These are phyloP conservation scores for Cinchona pubescens DNA, from an alignment of 257 asterid species.

Conservation along the genomic window DNA sequence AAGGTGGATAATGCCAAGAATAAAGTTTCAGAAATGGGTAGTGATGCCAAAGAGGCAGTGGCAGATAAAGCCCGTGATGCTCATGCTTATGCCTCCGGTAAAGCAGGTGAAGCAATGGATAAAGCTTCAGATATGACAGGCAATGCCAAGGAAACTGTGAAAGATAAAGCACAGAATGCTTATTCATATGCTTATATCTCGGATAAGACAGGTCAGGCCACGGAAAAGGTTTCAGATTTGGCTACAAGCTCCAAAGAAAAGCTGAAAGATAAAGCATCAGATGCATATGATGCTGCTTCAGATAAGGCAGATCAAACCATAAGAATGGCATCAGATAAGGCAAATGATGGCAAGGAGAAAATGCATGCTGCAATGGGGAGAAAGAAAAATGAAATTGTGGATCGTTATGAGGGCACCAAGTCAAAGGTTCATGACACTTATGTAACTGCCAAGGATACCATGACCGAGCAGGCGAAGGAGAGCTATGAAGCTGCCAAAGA, in stretches of 20 bases:
- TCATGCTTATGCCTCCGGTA: constrained; percentile 16
- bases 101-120: constrained; percentile 15
- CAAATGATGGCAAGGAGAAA: constrained; percentile 20
- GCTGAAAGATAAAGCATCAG: constrained; percentile 9
- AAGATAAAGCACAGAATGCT: constrained; percentile 20
- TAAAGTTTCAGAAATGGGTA: constrained; percentile 27
- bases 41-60: constrained; percentile 22
- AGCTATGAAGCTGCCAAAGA: constrained; percentile 53
- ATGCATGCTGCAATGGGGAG: neutral
- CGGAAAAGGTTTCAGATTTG: constrained; percentile 19
- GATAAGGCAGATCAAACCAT: constrained; percentile 18
- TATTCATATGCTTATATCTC: constrained; percentile 8
- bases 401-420: constrained; percentile 29
- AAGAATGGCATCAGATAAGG: constrained; percentile 35
- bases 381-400: constrained; percentile 25
- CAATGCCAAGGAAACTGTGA: constrained; percentile 1
- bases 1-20: constrained; percentile 14
- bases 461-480: constrained; percentile 37
- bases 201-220: constrained; percentile 17
- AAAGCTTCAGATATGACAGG: constrained; percentile 7
- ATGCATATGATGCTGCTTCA: constrained; percentile 5
- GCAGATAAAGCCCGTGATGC: constrained; percentile 22
- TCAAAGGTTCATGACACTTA: constrained; percentile 28
- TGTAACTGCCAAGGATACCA: constrained; percentile 30
- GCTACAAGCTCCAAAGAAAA: constrained; percentile 28